These are phyloP conservation scores for Calonectria honghensis DNA, from an alignment of 2,329 filamentous ascomycete genomes.

Conservation along the genomic window DNA sequence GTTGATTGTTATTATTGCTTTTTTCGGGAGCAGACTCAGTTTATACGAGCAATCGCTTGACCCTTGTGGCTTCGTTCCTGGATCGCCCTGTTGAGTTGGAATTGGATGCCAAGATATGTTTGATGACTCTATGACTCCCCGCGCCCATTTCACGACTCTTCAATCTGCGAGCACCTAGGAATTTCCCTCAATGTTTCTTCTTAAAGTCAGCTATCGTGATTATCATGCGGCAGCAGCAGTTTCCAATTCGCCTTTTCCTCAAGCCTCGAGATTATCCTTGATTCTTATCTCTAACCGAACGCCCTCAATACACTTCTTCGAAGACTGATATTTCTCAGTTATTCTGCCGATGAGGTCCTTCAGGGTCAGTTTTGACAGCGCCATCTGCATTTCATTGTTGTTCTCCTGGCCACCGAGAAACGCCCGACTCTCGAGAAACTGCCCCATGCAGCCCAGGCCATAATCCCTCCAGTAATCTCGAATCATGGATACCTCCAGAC, in stretches of 20 bases:
- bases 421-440: neutral
- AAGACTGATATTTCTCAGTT: neutral
- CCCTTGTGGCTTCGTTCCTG: too few relatives aligned
- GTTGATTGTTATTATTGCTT: too few relatives aligned
- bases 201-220: too few relatives aligned
- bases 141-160: too few relatives aligned
- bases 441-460: neutral
- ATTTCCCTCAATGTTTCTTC: too few relatives aligned
- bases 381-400: neutral
- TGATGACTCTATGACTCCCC: too few relatives aligned
- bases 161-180: too few relatives aligned
- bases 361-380: neutral
- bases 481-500: neutral
- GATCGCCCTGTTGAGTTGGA: too few relatives aligned
- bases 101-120: too few relatives aligned
- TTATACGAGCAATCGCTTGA: too few relatives aligned
- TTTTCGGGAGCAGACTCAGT: too few relatives aligned
- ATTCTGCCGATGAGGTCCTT: neutral
- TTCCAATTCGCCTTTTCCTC: neutral
- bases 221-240: too few relatives aligned
- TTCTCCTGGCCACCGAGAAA: neutral
- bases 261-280: neutral
- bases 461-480: slow-evolving; percentile 10
- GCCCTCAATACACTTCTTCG: neutral
- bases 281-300: neutral